Conservation (phyloP, 177 flowering plant species). For the Vitis hybrid region DNA sequence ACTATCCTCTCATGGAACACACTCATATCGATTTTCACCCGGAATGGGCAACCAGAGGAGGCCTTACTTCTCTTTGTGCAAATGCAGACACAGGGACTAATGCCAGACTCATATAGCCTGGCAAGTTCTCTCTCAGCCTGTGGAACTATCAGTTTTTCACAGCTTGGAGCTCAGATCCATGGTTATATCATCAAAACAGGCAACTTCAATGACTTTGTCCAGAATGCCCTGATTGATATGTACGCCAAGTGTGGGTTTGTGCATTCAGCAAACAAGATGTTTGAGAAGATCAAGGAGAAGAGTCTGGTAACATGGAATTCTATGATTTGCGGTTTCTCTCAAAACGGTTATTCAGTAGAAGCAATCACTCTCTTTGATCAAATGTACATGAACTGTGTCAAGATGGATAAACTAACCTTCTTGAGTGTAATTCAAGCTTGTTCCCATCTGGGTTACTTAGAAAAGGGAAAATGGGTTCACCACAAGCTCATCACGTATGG, state of each 20-base stretch:
- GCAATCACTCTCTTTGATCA: conserved; percentile 61
- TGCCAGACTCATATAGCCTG: conserved; percentile 60
- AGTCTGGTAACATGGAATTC: conserved; percentile 71
- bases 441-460: conserved; percentile 55
- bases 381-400: conserved; percentile 42
- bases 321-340: conserved; percentile 69
- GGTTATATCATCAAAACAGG: conserved; percentile 42
- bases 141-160: conserved; percentile 31
- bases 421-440: conserved; percentile 72
- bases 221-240: conserved; percentile 70
- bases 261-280: conserved; percentile 44
- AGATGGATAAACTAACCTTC: conserved; percentile 59
- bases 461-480: conserved; percentile 79
- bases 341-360: conserved; percentile 54
- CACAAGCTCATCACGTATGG: conserved; percentile 62
- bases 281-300: conserved; percentile 25
- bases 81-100: conserved; percentile 39
- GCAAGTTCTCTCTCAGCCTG: conserved; percentile 66
- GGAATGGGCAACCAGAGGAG: conserved; percentile 40
- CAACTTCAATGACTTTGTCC: conserved; percentile 50
- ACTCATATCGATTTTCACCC: conserved; percentile 49
- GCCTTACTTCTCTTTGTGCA: conserved; percentile 45
- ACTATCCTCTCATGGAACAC: conserved; percentile 58
- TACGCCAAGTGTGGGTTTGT: conserved; percentile 60
- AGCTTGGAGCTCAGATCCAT: conserved; percentile 62